Evolutionary conservation across 164 flowering plant species (phyloP), one percentile per base, ranked within the genome.

Genomic region (Berberis thunbergii): DNA sequence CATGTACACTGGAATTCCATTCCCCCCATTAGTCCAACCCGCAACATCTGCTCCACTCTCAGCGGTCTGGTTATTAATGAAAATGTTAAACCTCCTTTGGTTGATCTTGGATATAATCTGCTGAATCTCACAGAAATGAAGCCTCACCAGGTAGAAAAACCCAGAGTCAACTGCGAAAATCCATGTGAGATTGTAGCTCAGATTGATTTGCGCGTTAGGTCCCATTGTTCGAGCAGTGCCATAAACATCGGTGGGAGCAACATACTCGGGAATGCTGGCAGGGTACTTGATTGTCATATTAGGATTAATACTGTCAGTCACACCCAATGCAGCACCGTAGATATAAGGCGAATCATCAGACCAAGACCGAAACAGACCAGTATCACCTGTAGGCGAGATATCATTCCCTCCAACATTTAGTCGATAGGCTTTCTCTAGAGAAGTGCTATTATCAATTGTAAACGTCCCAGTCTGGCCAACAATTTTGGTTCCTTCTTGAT

Each of bases 371-470:
- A 65, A 76, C 64, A 73, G 46, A 41, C 72, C 72, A 43, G 76
- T 70, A 70, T 73, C 79, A 1, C 2, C 6, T n/a, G 57, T 11
- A 2, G 76, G 74, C 1, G 72, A 45, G 13, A 75, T 61, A n/a
- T 71, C 77, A 43, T 71, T 76, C 5, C 98, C 98, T 41, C 98
- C 98, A 42, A 92, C 98, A 73, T 92, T 92, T 42, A 92, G 55
- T 65, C 98, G 76, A 62, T 75, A 78, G 48, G 83, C 76, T 61
- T 74, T 85, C 81, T 92, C 91, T 11, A 92, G 79, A 0, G 84
- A 88, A 40, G 91, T 86, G 55, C 57, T 49, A 69, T 90, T 84
- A 38, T 70, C 87, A 11, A 86, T 67, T 12, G 1, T 1, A 67
- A 66, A 72, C 0, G 73, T 45, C 43, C 60, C 26, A 2, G 39